Percentiles rank a stretch among this genome's conserved stretches.
Evolutionary conservation across 2,329 filamentous ascomycete species (phyloP).

Genomic region (Teratosphaeria zuluensis): DNA sequence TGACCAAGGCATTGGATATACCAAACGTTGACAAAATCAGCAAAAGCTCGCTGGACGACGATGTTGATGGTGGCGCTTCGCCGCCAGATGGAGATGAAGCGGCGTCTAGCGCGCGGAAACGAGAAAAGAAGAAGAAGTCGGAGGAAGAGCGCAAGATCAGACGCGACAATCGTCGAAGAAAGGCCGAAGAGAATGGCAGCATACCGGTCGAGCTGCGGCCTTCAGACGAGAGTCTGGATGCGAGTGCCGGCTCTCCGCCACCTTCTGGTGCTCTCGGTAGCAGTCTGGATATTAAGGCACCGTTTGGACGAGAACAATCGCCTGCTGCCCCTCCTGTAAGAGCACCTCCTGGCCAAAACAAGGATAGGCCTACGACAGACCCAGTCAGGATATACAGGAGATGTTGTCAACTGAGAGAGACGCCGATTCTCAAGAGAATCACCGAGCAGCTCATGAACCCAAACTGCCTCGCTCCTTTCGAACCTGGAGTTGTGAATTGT

Average conservation of each 20-base stretch:
- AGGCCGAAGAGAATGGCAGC: slow-evolving; percentile 78
- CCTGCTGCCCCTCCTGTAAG: background rate
- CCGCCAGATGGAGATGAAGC: slow-evolving; percentile 16
- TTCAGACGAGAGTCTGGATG: slow-evolving; percentile 48
- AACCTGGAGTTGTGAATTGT: slow-evolving; percentile 68
- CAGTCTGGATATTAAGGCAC: background rate
- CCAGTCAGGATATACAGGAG: slow-evolving; percentile 86
- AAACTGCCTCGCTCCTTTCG: slow-evolving; percentile 51
- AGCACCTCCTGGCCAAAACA: slow-evolving; percentile 19
- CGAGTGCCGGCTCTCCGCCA: background rate
- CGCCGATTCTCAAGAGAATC: slow-evolving; percentile 81
- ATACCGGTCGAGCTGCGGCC: slow-evolving; percentile 74
- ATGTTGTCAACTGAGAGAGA: slow-evolving; percentile 89
- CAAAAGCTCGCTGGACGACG: background rate
- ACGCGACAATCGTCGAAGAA: slow-evolving; percentile 76
- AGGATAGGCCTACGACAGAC: slow-evolving; percentile 71
- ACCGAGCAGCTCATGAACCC: slow-evolving; percentile 74
- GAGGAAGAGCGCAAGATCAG: slow-evolving; percentile 87
- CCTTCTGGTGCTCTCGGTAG: background rate
- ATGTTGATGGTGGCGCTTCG: slow-evolving; percentile 6
- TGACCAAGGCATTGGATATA: slow-evolving; percentile 10
- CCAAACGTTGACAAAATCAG: background rate
- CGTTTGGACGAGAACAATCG: background rate
- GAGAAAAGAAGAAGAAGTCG: slow-evolving; percentile 91
- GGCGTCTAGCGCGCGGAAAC: slow-evolving; percentile 54